These are phyloP conservation scores for Botrytis fabae DNA, from an alignment of 2,329 filamentous ascomycete species.

Conservation along the genomic window DNA sequence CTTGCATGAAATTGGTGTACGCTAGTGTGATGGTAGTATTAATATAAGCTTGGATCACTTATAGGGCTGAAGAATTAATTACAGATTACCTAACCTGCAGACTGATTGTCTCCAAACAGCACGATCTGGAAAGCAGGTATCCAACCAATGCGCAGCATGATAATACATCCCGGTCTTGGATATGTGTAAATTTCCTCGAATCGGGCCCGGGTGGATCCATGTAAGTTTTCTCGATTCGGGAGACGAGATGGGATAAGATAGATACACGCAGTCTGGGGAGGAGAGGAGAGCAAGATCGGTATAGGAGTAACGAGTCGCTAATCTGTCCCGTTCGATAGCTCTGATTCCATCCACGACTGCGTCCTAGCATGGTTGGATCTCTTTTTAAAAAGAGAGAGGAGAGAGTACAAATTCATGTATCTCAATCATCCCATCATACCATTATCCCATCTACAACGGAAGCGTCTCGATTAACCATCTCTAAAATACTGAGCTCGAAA, in stretches of 20 bases:
- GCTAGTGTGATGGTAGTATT: neutral
- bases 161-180: neutral
- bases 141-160: neutral
- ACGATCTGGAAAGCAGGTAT: rapidly evolving
- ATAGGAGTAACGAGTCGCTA: rapidly evolving
- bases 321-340: neutral
- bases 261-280: too few species aligned
- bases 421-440: neutral
- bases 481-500: neutral
- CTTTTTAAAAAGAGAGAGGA: rapidly evolving
- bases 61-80: neutral
- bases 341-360: neutral
- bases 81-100: too few species aligned
- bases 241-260: neutral
- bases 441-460: neutral
- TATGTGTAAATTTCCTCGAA: neutral
- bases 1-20: neutral
- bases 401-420: neutral
- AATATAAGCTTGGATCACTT: neutral
- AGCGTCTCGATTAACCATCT: too few species aligned
- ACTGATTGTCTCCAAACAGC: rapidly evolving
- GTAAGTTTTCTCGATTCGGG: neutral
- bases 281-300: rapidly evolving
- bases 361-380: rapidly evolving
- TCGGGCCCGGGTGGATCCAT: neutral